Evolutionary conservation across 139 green algal species (phyloP).

Genomic region (Volvox africanus): DNA sequence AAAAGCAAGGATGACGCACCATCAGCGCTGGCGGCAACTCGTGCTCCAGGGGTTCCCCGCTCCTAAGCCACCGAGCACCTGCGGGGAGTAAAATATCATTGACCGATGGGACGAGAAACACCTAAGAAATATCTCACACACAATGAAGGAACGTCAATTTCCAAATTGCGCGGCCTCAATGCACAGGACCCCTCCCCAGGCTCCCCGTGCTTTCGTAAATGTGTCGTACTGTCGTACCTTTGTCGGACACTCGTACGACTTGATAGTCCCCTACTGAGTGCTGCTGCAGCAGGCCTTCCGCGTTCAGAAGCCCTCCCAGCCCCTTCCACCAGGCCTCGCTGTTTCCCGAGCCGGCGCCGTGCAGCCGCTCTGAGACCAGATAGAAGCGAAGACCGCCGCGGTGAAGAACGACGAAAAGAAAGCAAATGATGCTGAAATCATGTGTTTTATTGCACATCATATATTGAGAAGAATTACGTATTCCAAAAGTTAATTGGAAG

Average conservation of each 20-base stretch:
- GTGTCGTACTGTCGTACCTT: neutral
- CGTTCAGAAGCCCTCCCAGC: constrained; percentile 56
- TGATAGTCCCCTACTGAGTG: neutral
- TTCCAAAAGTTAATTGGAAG: no score
- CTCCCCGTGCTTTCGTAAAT: neutral
- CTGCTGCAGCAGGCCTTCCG: constrained; percentile 48
- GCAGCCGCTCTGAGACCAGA: constrained; percentile 44
- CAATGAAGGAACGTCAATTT: no score
- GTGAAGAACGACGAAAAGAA: neutral
- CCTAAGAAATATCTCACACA: no score
- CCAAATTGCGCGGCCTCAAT: no score
- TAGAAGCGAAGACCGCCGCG: neutral
- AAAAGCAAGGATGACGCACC: neutral
- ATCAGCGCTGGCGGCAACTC: constrained; percentile 22
- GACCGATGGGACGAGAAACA: no score
- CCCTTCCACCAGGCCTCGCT: constrained; percentile 77
- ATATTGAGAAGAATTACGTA: no score
- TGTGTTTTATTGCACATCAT: no score
- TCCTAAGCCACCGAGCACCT: constrained; percentile 33
- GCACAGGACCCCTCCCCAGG: no score
- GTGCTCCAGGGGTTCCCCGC: neutral
- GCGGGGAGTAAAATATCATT: neutral
- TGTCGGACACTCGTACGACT: constrained; percentile 15
- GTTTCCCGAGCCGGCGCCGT: constrained; percentile 58
- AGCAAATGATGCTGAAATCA: no score